Conservation (phyloP, 2,329 filamentous ascomycete species). For the Alternaria triticimaculans region DNA sequence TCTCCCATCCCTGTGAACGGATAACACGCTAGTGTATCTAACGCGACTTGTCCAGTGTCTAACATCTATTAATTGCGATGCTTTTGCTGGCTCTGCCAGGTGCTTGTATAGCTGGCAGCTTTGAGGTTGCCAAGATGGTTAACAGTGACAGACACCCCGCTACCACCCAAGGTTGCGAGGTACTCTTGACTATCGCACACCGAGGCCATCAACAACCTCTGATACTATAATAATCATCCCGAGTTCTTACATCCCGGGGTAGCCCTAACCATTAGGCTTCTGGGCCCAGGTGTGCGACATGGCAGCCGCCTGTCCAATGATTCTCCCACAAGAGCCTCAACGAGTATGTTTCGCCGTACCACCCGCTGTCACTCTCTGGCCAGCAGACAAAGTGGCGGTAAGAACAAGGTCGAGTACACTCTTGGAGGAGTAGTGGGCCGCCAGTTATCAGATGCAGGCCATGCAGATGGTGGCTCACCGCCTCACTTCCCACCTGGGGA, state of each 20-base stretch:
- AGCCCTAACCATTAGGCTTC: constrained; percentile 2
- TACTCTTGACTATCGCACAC: neutral
- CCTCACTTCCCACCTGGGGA: constrained; percentile 20
- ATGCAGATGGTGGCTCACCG: constrained; percentile 31
- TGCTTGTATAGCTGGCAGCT: neutral
- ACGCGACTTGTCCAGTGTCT: constrained; percentile 12
- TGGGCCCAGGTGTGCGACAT: constrained; percentile 33
- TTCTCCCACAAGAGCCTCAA: constrained; percentile 21
- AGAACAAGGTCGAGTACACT: constrained; percentile 26
- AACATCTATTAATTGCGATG: constrained; percentile 3
- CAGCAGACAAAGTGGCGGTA: constrained; percentile 46
- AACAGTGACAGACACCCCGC: neutral
- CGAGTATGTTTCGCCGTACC: constrained; percentile 25
- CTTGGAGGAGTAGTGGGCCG: constrained; percentile 34
- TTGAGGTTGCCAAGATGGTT: neutral
- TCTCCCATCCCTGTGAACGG: no score
- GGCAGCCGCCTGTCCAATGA: constrained; percentile 39
- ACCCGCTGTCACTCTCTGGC: constrained; percentile 20
- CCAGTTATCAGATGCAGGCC: constrained; percentile 30
- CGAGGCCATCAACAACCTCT: neutral
- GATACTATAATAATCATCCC: neutral
- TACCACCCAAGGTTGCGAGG: neutral
- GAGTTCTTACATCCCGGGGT: constrained; percentile 5
- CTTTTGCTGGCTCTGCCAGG: neutral
- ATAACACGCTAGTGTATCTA: constrained; percentile 9